phyloP scores from a whole-genome alignment of 1,284 basidiomycete genomes.

The Volvariella volvacea region DNA sequence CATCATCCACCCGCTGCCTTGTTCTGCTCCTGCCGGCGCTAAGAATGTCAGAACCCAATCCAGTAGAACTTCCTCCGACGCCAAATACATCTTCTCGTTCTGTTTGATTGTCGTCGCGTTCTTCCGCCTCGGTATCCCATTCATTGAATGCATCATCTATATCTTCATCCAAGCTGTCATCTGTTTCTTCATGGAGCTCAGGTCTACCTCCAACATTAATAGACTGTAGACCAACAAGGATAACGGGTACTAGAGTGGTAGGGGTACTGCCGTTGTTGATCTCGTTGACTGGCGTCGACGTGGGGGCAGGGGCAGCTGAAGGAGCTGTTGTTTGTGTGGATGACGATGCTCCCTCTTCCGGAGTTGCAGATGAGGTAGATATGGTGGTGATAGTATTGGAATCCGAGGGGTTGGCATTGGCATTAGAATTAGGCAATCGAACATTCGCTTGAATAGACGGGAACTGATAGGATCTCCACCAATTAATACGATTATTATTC shows the following conservation, averaged over 20 bases:
- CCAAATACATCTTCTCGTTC: neutral
- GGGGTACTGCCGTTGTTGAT: conserved; percentile 19
- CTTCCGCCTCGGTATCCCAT: neutral
- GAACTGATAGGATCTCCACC: conserved; percentile 77
- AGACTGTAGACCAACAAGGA: conserved; percentile 74
- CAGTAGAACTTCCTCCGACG: neutral
- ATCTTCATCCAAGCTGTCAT: neutral
- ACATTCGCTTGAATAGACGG: conserved; percentile 39
- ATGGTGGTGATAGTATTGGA: neutral
- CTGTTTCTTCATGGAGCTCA: conserved; percentile 8
- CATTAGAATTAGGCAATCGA: neutral
- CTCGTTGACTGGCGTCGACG: conserved; percentile 1
- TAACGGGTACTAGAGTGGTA: conserved; percentile 65
- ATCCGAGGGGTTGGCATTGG: neutral
- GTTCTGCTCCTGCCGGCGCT: too few relatives aligned
- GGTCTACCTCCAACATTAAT: conserved; percentile 42
- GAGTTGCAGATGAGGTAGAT: conserved; percentile 4
- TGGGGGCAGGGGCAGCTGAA: conserved; percentile 10
- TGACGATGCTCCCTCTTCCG: too few relatives aligned
- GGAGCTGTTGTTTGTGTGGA: conserved; percentile 7
- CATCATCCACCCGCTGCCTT: too few relatives aligned
- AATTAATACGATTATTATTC: conserved; percentile 49
- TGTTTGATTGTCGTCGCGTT: neutral
- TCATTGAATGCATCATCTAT: conserved; percentile 1
- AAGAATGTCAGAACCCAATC: too few relatives aligned